Evolutionary conservation across 805 yeast genomes (phyloP), one percentile per base, ranked within the genome.

Genomic region (Tetrapisispora pingtungensis): DNA sequence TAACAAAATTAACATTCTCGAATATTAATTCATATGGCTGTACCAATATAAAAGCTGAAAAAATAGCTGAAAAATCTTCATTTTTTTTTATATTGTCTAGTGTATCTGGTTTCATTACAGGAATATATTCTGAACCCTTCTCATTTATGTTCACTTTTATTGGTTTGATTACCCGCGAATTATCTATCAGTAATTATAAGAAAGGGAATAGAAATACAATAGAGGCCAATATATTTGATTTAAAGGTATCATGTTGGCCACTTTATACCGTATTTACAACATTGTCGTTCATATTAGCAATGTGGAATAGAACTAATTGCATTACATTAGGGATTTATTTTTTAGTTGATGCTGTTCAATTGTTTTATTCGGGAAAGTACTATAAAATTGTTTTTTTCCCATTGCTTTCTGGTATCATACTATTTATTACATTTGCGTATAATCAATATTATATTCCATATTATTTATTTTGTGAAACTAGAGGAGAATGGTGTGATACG

Each of bases 401-500:
- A 7, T 52, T 81, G 1, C 18, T 74, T 0, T 70, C 84, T 2
- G 97, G 97, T 0, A 42, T 65, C 5, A 58, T 74, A 14, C 55
- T 87, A 36, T 74, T 76, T 7, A 17, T 58, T 0, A 63, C 75
- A 2, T 66, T 84, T 10, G 40, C 77, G 0, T 56, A 46, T 14
- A 52, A 54, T 6, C 66, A 75, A 1, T 81, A 77, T 49, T 67
- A 68, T 43, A 43, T 68, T 1, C 84, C 88, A 1, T 88, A 78
- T 54, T 28, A 36, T 3, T 53, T 56, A 14, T 81, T 77, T 49
- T 93, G 98, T 58, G 84, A 87, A 1, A 72, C 63, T 13, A 66
- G 87, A 46, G 79, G 84, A 7, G 84, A 73, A 48, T 90, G 97
- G 97, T 90, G 98, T 59, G 48, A 65, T 13, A 50, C 66, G 4